Evolutionary conservation across 148 eudicot genomes (phyloP).

Genomic region (Vaccinium macrocarpon): DNA sequence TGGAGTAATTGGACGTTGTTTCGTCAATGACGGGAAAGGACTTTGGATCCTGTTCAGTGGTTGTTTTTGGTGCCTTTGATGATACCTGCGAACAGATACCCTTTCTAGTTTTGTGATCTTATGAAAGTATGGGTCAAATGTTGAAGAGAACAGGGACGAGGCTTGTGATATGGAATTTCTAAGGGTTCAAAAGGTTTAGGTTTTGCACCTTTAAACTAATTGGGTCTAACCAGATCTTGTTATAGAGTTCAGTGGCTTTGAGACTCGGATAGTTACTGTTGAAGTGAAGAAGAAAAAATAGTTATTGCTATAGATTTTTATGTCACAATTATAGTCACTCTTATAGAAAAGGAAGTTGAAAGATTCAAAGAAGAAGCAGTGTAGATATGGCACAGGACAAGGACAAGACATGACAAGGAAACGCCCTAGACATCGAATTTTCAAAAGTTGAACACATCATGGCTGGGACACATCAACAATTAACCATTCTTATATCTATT

Average conservation of each 20-base stretch:
- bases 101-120: not conserved
- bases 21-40: not conserved
- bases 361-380: not conserved
- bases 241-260: not conserved
- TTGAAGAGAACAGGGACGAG: not conserved
- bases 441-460: not conserved
- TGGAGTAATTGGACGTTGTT: not conserved
- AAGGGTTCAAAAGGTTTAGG: constrained; percentile 11
- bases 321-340: not conserved
- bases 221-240: not conserved
- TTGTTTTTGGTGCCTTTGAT: not conserved
- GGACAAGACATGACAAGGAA: not conserved
- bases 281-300: not conserved
- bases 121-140: not conserved
- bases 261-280: not conserved
- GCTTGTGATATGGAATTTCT: not conserved
- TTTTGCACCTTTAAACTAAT: not conserved
- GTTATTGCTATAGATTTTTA: not conserved
- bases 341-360: not conserved
- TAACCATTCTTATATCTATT: not conserved
- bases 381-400: not conserved
- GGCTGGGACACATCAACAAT: not conserved
- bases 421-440: not conserved
- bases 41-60: not conserved
- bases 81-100: not conserved